These are phyloP conservation scores for Globisporangium lucens DNA, from an alignment of 352 stramenopile genomes.

Conservation along the genomic window DNA sequence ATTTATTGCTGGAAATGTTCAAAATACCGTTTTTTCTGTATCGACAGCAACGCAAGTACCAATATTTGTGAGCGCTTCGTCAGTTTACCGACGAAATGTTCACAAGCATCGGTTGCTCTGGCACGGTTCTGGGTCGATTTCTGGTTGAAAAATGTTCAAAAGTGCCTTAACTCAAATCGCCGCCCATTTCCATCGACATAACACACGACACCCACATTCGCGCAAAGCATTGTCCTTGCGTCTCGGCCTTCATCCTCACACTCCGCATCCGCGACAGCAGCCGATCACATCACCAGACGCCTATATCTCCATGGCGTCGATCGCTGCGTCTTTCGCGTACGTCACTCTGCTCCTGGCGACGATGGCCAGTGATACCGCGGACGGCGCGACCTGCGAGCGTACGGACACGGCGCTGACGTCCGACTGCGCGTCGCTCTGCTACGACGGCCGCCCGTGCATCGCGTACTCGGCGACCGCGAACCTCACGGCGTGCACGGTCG, in stretches of 20 bases:
- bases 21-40: too few species aligned
- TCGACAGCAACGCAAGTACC: too few species aligned
- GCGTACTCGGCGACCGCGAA: slow-evolving; percentile 29
- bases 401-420: slow-evolving; percentile 48
- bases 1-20: too few species aligned
- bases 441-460: slow-evolving; percentile 47
- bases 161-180: too few species aligned
- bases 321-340: neutral
- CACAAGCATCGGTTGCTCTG: too few species aligned
- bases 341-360: neutral
- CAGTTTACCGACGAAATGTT: too few species aligned
- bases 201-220: neutral
- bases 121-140: too few species aligned
- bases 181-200: neutral
- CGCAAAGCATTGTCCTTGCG: neutral
- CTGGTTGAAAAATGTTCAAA: too few species aligned
- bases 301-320: neutral
- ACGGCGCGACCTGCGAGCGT: slow-evolving; percentile 28
- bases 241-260: neutral
- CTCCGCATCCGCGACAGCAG: neutral
- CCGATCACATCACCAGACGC: neutral
- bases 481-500: neutral
- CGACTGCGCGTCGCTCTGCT: slow-evolving; percentile 48
- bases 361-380: neutral
- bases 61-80: too few species aligned